Evolutionary conservation across 306 rosid species (phyloP), one percentile per base, ranked within the genome.

Genomic region (Prunus dulcis): DNA sequence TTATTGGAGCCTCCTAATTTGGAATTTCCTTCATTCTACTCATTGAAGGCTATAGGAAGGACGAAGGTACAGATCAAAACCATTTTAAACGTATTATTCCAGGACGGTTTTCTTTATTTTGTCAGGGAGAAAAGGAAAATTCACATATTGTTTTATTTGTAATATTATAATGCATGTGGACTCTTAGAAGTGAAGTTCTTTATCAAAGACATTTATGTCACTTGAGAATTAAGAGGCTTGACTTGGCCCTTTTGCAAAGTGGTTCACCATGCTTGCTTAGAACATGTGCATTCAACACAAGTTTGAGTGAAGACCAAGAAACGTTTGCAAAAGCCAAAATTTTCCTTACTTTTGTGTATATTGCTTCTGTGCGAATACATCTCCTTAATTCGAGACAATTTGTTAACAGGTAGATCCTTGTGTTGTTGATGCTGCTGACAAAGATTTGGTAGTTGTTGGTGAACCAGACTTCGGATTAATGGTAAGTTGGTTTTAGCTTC

Each of bases 11-110:
- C 85, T 13, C 97, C 93, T 27, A 77, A 89, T 80, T 88, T 94
- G 75, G 96, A 79, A 23, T 80, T 46, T 68, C 98, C 97, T 79
- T 86, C 85, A 52, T 91, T 94, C 87, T 87, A 87, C 77, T 80
- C 96, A 34, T 90, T 91, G 84, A 87, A 87, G 88, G 88, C 86
- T 15, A 85, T 76, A 64, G 93, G 84, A 78, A 86, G 86, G 81
- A 91, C 93, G 61, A 78, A 79, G 93, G 98, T 91, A 86, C 38
- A 76, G 57, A 6, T 15, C 20, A 14, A 38, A 46, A 82, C 50
- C 32, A 52, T 64, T 67, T 67, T 56, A 51, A 58, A 56, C 74
- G 22, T 62, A 23, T 65, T 60, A 64, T 34, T 51, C 52, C 60
- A 64, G 64, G 67, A 19, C 38, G 0, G 15, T 71, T 86, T 55